Conservation (phyloP, 1,284 basidiomycete genomes). For the Cutaneotrichosporon sp. region DNA sequence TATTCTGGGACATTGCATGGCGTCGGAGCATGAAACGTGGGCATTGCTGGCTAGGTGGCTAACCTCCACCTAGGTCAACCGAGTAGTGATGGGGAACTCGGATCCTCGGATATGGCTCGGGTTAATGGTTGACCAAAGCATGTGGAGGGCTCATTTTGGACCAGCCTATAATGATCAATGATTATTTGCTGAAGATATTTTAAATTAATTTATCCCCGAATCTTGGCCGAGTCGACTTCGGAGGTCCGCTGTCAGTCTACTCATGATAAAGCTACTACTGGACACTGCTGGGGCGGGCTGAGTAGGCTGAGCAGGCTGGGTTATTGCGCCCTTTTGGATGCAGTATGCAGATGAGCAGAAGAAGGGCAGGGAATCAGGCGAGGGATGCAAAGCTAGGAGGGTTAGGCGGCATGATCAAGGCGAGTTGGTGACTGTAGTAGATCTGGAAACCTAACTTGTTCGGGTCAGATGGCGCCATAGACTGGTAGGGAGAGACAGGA, state of each 20-base stretch:
- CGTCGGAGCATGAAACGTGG: no score
- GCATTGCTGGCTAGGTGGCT: background rate
- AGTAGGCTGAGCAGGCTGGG: no score
- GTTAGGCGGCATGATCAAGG: no score
- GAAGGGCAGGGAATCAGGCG: no score
- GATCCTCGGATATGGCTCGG: background rate
- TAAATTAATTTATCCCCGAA: conserved; percentile 4
- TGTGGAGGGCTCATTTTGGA: no score
- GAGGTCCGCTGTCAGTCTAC: background rate
- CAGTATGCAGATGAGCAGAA: no score
- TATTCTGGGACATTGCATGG: background rate
- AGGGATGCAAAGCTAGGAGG: no score
- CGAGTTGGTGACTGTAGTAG: background rate
- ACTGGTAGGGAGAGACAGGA: background rate
- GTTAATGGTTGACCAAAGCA: background rate
- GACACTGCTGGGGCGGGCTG: background rate
- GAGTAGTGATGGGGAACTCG: background rate
- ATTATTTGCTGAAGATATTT: conserved; percentile 1
- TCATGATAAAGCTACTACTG: background rate
- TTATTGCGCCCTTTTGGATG: no score
- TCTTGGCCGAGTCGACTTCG: background rate
- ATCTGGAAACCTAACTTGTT: no score
- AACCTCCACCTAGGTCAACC: background rate
- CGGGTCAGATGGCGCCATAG: background rate
- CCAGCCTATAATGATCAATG: background rate